Evolutionary conservation across 2,329 filamentous ascomycete genomes (phyloP), one percentile per base, ranked within the genome.

Genomic region (Colletotrichum musicola): DNA sequence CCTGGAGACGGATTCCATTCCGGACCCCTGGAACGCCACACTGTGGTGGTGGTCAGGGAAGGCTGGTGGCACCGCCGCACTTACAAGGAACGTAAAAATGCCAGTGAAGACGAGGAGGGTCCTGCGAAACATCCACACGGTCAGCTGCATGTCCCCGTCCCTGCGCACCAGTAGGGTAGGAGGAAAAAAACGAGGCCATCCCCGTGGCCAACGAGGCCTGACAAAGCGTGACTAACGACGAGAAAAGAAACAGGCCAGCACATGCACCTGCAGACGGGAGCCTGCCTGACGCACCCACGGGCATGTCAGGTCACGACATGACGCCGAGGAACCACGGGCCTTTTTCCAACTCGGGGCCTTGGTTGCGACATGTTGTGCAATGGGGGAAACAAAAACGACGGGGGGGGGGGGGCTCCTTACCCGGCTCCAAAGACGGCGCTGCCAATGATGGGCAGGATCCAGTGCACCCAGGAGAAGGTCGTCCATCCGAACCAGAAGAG

Each of bases 401-500:
- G 30, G 30, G 22, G 22, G 4, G 22, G 22, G 22, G 30, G 30
- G 30, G 30, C 30, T 35, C 10, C 30, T 83, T 83, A 92, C 89
- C 88, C 92, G 77, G 85, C 82, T 65, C 90, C 92, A 80, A 94
- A 95, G 51, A 95, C 82, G 49, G 79, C 85, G 30, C 89, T 92
- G 20, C 90, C 92, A 79, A 95, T 90, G 72, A 94, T 90, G 27
- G 92, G 91, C 53, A 90, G 85, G 70, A 93, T 92, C 90, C 90
- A 95, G 79, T 93, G 91, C 56, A 97, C 87, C 73, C 80, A 86
- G 2, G 90, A 79, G 77, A 90, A 95, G 14, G 92, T 92, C 4
- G 93, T 94, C 92, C 94, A 97, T 9, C 89, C 94, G 80, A 97
- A 97, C 81, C 93, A 92, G 79, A 98, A 97, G 16, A 98, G 81